phyloP scores from a whole-genome alignment of 1,284 basidiomycete species.

The Boletellus deceptivus region DNA sequence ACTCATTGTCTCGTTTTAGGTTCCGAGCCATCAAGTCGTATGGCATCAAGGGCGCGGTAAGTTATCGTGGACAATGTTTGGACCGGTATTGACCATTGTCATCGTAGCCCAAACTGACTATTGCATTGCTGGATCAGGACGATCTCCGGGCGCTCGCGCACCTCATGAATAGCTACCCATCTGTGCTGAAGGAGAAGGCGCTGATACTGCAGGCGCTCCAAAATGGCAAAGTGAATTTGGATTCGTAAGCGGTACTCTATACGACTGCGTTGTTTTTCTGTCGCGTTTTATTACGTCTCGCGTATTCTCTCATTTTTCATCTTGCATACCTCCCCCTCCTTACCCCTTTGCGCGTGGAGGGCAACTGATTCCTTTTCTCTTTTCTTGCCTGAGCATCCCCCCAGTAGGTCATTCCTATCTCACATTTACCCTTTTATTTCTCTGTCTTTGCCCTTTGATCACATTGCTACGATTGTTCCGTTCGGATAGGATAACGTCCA shows the following conservation, averaged over 20 bases:
- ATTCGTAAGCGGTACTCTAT: too few relatives aligned
- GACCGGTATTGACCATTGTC: constrained; percentile 1
- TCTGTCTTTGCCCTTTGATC: too few relatives aligned
- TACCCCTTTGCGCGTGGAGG: constrained; percentile 15
- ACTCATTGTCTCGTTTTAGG: constrained; percentile 33
- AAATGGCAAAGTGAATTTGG: constrained; percentile 23
- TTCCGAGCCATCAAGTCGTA: constrained; percentile 78
- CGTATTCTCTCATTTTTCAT: not conserved
- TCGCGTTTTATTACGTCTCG: too few relatives aligned
- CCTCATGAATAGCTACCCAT: constrained; percentile 84
- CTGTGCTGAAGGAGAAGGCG: constrained; percentile 77
- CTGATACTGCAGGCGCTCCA: constrained; percentile 38
- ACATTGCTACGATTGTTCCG: too few relatives aligned
- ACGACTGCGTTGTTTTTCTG: too few relatives aligned
- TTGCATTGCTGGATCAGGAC: constrained; percentile 78
- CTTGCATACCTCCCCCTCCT: constrained; percentile 16
- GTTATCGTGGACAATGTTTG: constrained; percentile 25
- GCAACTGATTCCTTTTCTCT: not conserved
- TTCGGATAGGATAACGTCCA: too few relatives aligned
- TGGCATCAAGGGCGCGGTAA: constrained; percentile 74
- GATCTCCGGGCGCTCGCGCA: constrained; percentile 81
- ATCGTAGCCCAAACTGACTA: constrained; percentile 74
- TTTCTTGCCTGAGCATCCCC: not conserved
- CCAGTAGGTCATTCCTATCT: not conserved
- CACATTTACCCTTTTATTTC: too few relatives aligned